A percentile compares a stretch with the other conserved stretches of the same genome.
Conservation (phyloP, 148 eudicot genomes). For the Amaranthus palmeri region DNA sequence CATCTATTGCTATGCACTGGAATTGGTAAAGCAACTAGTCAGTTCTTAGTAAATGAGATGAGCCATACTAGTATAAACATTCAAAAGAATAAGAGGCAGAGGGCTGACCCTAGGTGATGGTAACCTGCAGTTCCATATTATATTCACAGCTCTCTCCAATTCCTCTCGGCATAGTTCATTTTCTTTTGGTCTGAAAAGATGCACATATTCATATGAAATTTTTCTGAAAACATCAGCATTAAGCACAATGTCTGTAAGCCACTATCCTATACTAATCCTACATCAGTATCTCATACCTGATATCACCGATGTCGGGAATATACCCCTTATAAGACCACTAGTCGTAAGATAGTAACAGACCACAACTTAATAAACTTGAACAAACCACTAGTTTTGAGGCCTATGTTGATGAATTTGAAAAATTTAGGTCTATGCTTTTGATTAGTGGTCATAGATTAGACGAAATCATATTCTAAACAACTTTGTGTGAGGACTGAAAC, state of each 20-base stretch:
- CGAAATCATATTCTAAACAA: too few species aligned
- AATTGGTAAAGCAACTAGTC: slow-evolving; percentile 4
- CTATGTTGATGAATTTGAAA: too few species aligned
- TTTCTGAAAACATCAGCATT: background rate
- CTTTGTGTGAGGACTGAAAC: too few species aligned
- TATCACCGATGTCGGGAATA: too few species aligned
- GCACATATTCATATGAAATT: background rate
- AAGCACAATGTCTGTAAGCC: background rate
- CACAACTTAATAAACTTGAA: too few species aligned
- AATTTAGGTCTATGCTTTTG: too few species aligned
- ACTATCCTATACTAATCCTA: too few species aligned
- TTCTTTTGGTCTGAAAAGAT: slow-evolving; percentile 68
- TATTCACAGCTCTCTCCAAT: slow-evolving; percentile 83
- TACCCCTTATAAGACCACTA: too few species aligned
- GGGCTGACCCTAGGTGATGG: slow-evolving; percentile 91
- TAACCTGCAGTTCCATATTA: slow-evolving; percentile 92
- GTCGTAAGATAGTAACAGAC: too few species aligned
- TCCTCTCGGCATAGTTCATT: slow-evolving; percentile 75
- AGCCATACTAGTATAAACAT: background rate
- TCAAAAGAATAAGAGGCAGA: slow-evolving; percentile 13
- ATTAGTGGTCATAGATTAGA: too few species aligned
- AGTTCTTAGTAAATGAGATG: slow-evolving; percentile 1
- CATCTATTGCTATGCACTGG: slow-evolving; percentile 96
- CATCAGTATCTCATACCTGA: too few species aligned
- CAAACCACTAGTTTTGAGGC: too few species aligned